These are phyloP conservation scores for Rhizoclosmatium globosum DNA, from an alignment of 192 early-diverging fungal species.

Conservation along the genomic window DNA sequence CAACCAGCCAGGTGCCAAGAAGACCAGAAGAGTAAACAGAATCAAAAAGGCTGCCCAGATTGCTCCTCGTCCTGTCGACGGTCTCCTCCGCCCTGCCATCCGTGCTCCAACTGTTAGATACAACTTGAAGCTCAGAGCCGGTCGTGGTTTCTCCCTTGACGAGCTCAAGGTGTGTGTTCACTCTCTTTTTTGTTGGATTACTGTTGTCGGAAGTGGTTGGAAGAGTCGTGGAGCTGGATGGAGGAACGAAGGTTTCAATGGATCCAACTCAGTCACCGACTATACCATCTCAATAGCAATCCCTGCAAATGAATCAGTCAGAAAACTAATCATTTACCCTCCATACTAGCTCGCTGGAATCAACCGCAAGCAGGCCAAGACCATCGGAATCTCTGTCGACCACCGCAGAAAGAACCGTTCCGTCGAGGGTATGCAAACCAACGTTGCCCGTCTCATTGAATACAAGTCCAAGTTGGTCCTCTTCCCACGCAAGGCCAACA, in stretches of 20 bases:
- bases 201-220: not conserved
- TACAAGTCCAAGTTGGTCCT: slow-evolving; percentile 96
- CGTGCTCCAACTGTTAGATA: slow-evolving; percentile 96
- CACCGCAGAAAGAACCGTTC: slow-evolving; percentile 96
- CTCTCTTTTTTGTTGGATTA: slow-evolving; percentile 7
- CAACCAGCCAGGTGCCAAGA: slow-evolving; percentile 96
- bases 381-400: slow-evolving; percentile 97
- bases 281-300: not conserved
- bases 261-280: not conserved
- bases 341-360: slow-evolving; percentile 93
- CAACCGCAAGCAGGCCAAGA: slow-evolving; percentile 89
- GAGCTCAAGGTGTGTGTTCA: slow-evolving; percentile 86
- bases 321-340: not conserved
- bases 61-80: slow-evolving; percentile 96
- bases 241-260: slow-evolving; percentile 16
- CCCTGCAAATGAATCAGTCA: not conserved
- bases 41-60: slow-evolving; percentile 95
- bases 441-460: slow-evolving; percentile 92
- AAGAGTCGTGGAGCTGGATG: slow-evolving; percentile 24
- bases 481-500: slow-evolving; percentile 93
- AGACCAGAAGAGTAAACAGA: slow-evolving; percentile 84
- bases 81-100: slow-evolving; percentile 94
- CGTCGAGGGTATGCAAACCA: slow-evolving; percentile 90
- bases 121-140: slow-evolving; percentile 96
- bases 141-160: slow-evolving; percentile 97